Conservation (phyloP, 148 eudicot genomes). For the Nepenthes mirabilis region DNA sequence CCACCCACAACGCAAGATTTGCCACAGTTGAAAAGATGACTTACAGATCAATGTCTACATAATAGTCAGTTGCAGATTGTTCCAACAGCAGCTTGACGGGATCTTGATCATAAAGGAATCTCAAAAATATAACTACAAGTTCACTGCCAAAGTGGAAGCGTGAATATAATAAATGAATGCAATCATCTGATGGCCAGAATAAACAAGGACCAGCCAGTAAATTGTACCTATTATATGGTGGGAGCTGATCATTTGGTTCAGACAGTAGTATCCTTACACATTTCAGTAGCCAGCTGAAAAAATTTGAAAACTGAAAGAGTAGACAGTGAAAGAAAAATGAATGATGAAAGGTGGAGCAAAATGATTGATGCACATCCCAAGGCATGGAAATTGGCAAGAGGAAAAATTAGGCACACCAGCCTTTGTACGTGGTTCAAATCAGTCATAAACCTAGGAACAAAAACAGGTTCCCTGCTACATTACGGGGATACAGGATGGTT, state of each 20-base stretch:
- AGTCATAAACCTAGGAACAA: no score
- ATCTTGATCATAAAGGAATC: conserved; percentile 86
- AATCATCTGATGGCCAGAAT: conserved; percentile 1
- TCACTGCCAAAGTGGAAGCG: conserved; percentile 49
- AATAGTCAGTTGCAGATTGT: conserved; percentile 34
- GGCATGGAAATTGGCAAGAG: neutral
- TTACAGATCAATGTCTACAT: conserved; percentile 63
- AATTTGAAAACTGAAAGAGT: conserved; percentile 71
- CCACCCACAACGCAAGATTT: no score
- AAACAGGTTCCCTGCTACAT: no score
- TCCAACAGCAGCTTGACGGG: conserved; percentile 71
- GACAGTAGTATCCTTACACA: conserved; percentile 80
- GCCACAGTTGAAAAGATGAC: conserved; percentile 10
- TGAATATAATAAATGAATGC: conserved; percentile 5
- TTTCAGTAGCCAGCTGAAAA: conserved; percentile 87
- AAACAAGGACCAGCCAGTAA: neutral
- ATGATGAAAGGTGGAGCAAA: neutral
- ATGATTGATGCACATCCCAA: neutral
- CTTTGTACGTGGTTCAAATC: no score
- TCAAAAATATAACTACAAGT: conserved; percentile 78
- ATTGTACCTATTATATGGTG: conserved; percentile 59
- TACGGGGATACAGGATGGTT: no score
- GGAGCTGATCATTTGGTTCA: conserved; percentile 81
- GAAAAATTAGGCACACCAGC: neutral
- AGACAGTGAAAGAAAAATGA: conserved; percentile 3